These are phyloP conservation scores for Pseudognaphalium luteoalbum DNA, from an alignment of 129 eudicot genomes.

Conservation along the genomic window DNA sequence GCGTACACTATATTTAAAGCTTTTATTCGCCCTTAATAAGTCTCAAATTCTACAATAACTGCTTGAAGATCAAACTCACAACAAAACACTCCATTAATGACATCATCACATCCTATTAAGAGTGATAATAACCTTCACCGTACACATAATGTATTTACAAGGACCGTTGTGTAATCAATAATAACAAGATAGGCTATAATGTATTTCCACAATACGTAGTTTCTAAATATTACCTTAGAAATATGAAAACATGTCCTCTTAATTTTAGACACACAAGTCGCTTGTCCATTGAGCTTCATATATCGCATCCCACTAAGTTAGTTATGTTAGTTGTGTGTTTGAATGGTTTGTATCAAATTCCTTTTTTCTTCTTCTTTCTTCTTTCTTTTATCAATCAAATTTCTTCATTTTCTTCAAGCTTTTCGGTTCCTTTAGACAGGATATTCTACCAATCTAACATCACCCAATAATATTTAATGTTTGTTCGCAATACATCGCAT, in stretches of 20 bases:
- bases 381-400: constrained; percentile 27
- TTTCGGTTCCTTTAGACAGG: constrained; percentile 3
- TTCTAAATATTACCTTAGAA: not conserved
- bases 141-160: not conserved
- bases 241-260: constrained; percentile 9
- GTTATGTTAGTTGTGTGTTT: constrained; percentile 28
- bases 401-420: constrained; percentile 23
- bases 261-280: constrained; percentile 21
- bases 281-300: constrained; percentile 27
- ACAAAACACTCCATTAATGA: no score
- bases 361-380: constrained; percentile 20
- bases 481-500: not conserved
- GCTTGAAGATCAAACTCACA: no score
- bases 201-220: constrained; percentile 6
- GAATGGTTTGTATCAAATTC: constrained; percentile 25
- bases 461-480: not conserved
- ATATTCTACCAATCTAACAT: constrained; percentile 21
- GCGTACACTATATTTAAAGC: no score
- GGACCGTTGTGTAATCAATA: constrained; percentile 16
- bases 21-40: no score
- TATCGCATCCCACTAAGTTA: constrained; percentile 14
- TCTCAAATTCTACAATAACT: no score
- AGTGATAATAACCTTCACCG: no score
- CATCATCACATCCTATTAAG: no score
- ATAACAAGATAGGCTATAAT: not conserved